Conservation (phyloP, 306 rosid species). For the Cucurbita ficifolia region DNA sequence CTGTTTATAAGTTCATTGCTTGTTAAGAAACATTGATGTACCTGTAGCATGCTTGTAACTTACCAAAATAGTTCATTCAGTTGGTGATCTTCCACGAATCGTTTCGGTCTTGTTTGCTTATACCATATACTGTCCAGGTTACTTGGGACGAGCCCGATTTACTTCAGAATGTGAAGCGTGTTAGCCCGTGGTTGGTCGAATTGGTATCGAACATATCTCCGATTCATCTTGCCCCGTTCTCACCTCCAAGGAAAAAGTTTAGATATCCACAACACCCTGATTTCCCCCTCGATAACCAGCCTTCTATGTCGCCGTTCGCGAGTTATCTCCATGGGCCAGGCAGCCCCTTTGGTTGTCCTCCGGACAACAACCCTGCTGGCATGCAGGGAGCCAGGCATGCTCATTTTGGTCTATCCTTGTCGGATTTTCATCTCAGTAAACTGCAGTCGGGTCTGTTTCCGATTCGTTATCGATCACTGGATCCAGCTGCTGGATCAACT, state of each 20-base stretch:
- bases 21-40: background rate
- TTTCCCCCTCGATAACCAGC: slow-evolving; percentile 42
- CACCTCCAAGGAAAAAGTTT: slow-evolving; percentile 67
- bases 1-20: background rate
- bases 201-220: slow-evolving; percentile 65
- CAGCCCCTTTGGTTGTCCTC: slow-evolving; percentile 49
- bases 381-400: slow-evolving; percentile 99
- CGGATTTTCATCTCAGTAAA: slow-evolving; percentile 59
- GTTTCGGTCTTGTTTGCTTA: background rate
- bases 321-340: slow-evolving; percentile 39
- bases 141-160: slow-evolving; percentile 93
- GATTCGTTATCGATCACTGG: slow-evolving; percentile 31
- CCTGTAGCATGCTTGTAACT: background rate
- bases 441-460: slow-evolving; percentile 49
- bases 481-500: slow-evolving; percentile 27
- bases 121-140: slow-evolving; percentile 33
- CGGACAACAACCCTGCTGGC: slow-evolving; percentile 95
- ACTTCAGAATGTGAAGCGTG: slow-evolving; percentile 77
- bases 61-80: background rate
- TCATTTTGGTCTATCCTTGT: slow-evolving; percentile 54
- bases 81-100: background rate
- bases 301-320: slow-evolving; percentile 39
- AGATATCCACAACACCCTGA: slow-evolving; percentile 58
- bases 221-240: slow-evolving; percentile 59
- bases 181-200: slow-evolving; percentile 90